Base-by-base conservation (phyloP, 2,329 filamentous ascomycete genomes). In the Seiridium unicorne region DNA sequence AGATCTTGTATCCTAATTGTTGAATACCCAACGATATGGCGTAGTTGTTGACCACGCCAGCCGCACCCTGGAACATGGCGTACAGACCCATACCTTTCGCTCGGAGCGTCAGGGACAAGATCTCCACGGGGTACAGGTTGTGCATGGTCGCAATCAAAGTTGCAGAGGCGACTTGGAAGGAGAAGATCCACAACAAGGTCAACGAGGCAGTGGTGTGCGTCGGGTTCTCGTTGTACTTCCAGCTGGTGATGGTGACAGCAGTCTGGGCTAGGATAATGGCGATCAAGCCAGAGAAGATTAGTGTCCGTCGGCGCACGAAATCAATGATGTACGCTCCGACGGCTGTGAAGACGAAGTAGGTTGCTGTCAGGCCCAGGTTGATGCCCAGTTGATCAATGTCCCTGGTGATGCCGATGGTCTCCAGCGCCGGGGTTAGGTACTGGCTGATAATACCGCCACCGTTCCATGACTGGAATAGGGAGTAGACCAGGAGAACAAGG, bases 1-100 rank as follows among this genome's bases (percentile, higher is more conserved):
- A 81, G 51, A 82, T 81, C 70, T 81, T 81, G 62, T 81, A 82
- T 0, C 78, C 78, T 0, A 82, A 64, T 61, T 79, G 77, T 10
- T 69, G 61, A 56, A 82, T 80, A 0, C 78, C 79, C 9, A 81
- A 73, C 1, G 73, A 74, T 56, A 82, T 81, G 4, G 79, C 79
- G 59, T 81, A 81, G 26, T 68, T 76, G 61, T 80, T 75, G 2
- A 76, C 72, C 2, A 77, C 76, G 18, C 77, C 76, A 4, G 77
- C 76, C 9, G 69, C 76, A 26, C 77, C 76, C 65, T 80, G 77
- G 18, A 80, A 77, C 49, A 79, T 69, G 57, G 73, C 70, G 62
- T 79, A 80, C 18, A 79, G 61, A 9, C 77, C 78, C 75, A 81
- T 80, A 26, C 76, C 76, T 64, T 77, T 77, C 34, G 78, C 76